Evolutionary conservation across 306 rosid genomes (phyloP).

Genomic region (Sphenostylis stenocarpa): DNA sequence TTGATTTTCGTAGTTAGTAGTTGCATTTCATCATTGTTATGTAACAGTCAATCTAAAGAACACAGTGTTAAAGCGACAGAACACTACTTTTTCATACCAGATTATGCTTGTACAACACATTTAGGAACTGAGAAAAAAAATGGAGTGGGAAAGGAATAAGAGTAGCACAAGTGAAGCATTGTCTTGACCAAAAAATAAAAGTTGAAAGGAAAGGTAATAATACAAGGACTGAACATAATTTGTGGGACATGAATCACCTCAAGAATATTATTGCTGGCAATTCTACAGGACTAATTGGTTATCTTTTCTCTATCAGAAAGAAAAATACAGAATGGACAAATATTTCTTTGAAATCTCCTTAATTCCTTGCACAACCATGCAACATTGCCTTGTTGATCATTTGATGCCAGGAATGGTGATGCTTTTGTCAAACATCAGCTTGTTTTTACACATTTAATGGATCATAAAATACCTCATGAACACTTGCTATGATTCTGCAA

Average conservation of each 20-base stretch:
- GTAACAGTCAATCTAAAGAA: not conserved
- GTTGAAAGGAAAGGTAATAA: no score
- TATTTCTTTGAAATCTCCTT: not conserved
- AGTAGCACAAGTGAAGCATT: not conserved
- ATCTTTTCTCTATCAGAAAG: not conserved
- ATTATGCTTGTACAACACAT: not conserved
- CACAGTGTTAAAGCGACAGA: not conserved
- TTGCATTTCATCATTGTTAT: not conserved
- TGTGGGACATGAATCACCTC: conserved; percentile 4
- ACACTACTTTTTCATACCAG: conserved; percentile 7
- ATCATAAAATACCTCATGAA: no score
- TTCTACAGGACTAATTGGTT: not conserved
- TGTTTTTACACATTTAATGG: no score
- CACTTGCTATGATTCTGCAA: not conserved
- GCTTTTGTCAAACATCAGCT: no score
- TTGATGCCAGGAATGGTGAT: no score
- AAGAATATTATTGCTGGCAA: not conserved
- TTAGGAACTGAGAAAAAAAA: not conserved
- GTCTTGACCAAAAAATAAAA: not conserved
- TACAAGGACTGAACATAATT: not conserved
- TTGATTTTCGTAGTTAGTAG: not conserved
- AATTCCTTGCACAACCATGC: not conserved
- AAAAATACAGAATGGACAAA: not conserved
- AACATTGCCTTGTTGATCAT: no score
- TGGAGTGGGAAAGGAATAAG: not conserved